A percentile compares a stretch with the other conserved stretches of the same genome.
These are phyloP conservation scores for Aspergillus piperis DNA, from an alignment of 2,329 filamentous ascomycete species.

Conservation along the genomic window DNA sequence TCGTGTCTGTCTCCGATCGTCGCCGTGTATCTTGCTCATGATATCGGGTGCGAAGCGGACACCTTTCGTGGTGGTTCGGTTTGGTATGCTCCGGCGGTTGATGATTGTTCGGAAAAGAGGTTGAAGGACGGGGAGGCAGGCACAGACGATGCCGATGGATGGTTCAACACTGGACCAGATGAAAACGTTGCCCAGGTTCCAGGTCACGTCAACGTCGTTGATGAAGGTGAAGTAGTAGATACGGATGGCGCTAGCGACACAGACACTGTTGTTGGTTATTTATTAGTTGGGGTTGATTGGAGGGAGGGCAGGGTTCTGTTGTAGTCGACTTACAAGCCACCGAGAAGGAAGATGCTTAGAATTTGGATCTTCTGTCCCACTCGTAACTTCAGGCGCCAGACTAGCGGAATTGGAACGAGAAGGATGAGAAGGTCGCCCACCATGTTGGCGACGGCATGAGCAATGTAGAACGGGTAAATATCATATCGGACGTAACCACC, in stretches of 20 bases:
- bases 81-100: neutral
- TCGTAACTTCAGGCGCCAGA: conserved; percentile 22
- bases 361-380: conserved; percentile 14
- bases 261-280: conserved; percentile 14
- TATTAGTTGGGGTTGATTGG: neutral
- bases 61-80: neutral
- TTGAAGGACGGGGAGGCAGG: conserved; percentile 22
- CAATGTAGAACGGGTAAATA: conserved; percentile 21
- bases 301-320: neutral
- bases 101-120: conserved; percentile 15
- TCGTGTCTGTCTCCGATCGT: neutral
- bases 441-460: conserved; percentile 20
- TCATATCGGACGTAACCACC: conserved; percentile 14
- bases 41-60: conserved; percentile 3
- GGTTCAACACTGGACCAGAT: conserved; percentile 27
- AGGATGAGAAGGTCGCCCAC: conserved; percentile 22
- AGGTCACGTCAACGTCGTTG: conserved; percentile 20
- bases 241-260: conserved; percentile 21
- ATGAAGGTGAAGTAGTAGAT: conserved; percentile 21
- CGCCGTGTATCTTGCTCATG: conserved; percentile 3
- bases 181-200: conserved; percentile 21
- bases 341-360: conserved; percentile 21
- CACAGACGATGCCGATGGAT: conserved; percentile 25
- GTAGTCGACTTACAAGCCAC: conserved; percentile 20
- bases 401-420: conserved; percentile 18